These are phyloP conservation scores for Hsuehochloa calcarea DNA, from an alignment of 176 grass and related monocot genomes.

Conservation along the genomic window DNA sequence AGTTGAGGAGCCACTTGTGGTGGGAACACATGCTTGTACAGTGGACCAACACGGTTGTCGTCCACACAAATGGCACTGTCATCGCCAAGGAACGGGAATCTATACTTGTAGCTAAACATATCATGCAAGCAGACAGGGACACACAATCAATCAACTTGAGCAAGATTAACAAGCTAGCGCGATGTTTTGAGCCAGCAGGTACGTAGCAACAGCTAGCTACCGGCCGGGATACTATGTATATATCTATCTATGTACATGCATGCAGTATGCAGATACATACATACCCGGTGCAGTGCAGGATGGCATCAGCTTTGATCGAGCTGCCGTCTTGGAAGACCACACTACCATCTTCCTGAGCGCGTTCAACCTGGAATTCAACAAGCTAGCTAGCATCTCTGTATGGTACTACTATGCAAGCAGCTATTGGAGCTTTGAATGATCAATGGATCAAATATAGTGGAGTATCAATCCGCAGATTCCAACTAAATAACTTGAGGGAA, in stretches of 20 bases:
- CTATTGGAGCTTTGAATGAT: too few relatives aligned
- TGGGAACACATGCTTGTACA: slow-evolving; percentile 79
- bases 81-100: slow-evolving; percentile 47
- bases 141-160: not conserved
- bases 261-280: not conserved
- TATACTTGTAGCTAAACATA: slow-evolving; percentile 50
- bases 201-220: too few relatives aligned
- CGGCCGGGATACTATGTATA: too few relatives aligned
- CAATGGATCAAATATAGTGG: too few relatives aligned
- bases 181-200: not conserved
- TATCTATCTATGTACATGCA: too few relatives aligned
- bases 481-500: not conserved
- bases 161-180: slow-evolving; percentile 13
- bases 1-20: slow-evolving; percentile 49
- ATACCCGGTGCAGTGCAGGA: slow-evolving; percentile 80
- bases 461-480: not conserved
- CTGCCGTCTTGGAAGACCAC: slow-evolving; percentile 62
- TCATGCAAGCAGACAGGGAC: too few relatives aligned
- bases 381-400: not conserved
- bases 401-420: too few relatives aligned
- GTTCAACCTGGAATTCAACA: slow-evolving; percentile 17
- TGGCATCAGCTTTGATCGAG: slow-evolving; percentile 57
- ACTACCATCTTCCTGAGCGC: slow-evolving; percentile 44
- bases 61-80: slow-evolving; percentile 44
- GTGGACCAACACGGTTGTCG: slow-evolving; percentile 61